Evolutionary conservation across 2,329 filamentous ascomycete species (phyloP), one percentile per base, ranked within the genome.

Genomic region (Magnaporthiopsis poae): DNA sequence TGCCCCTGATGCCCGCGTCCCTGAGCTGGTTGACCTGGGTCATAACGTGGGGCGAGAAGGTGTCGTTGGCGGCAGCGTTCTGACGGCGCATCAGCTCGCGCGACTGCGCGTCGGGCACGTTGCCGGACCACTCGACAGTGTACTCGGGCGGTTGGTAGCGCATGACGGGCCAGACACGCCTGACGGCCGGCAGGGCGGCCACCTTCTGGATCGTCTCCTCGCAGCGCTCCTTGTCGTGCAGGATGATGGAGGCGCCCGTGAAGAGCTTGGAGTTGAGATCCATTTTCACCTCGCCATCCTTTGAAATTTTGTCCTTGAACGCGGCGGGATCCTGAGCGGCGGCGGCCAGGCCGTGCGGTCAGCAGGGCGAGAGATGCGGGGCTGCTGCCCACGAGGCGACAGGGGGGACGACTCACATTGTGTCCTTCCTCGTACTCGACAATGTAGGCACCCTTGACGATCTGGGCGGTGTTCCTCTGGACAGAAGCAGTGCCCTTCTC

Each of bases 11-110:
- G 0, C 82, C 82, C 67, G 80, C 73, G 15, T 78, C 79, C 39
- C 77, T 78, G 56, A 86, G 76, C 77, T 81, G 80, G 72, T 84
- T 80, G 25, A 86, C 80, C 73, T 85, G 83, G 2, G 82, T 84
- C 82, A 84, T 84, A 68, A 82, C 71, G 65, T 86, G 84, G 1
- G 83, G 79, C n/a, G 78, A 75, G 68, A 81, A 82, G 0, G 73
- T 77, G 67, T 82, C 79, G 56, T 73, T 73, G 66, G 70, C 74
- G 18, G 67, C 64, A 13, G 27, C 13, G n/a, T n/a, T 27, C 35
- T 65, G 64, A 4, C 64, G 56, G 59, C 35, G 39, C 64, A 33
- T 33, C 35, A 61, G 13, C 3, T 70, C 67, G 7, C 65, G 67
- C 5, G 68, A 69, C 67, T 77, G 74, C 13, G 31, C 65, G 61